phyloP scores from a whole-genome alignment of 495 filamentous ascomycete species.

The Talaromyces liani region DNA sequence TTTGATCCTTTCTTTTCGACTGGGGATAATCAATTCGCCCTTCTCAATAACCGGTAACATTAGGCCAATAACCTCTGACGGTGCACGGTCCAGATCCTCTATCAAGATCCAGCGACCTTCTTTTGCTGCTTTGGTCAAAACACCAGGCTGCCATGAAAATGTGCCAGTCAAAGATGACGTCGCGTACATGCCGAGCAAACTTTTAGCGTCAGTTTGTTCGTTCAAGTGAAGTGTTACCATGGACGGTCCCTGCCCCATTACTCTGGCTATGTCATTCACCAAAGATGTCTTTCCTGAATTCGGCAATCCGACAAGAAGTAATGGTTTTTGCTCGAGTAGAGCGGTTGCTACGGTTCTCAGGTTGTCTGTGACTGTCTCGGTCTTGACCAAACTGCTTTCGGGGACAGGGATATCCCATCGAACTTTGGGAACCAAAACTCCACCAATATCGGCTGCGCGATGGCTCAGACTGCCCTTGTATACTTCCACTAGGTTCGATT shows the following conservation, averaged over 20 bases:
- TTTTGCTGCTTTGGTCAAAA: conserved; percentile 83
- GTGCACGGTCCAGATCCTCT: conserved; percentile 92
- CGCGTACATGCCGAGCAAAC: conserved; percentile 88
- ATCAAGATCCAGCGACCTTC: conserved; percentile 96
- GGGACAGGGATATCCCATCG: conserved; percentile 36
- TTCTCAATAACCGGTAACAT: conserved; percentile 86
- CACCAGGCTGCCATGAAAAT: conserved; percentile 88
- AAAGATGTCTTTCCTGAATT: conserved; percentile 87
- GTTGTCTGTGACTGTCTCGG: conserved; percentile 63
- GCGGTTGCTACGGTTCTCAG: conserved; percentile 57
- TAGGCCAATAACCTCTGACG: conserved; percentile 88
- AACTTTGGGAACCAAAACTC: conserved; percentile 60
- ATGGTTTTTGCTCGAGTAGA: conserved; percentile 56
- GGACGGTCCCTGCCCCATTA: conserved; percentile 60
- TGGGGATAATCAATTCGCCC: conserved; percentile 78
- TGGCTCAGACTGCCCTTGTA: conserved; percentile 38
- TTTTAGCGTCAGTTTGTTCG: conserved; percentile 94
- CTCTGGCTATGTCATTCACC: conserved; percentile 73
- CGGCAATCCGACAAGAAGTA: conserved; percentile 75
- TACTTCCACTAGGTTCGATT: conserved; percentile 16
- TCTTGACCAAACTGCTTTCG: conserved; percentile 57
- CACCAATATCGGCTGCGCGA: conserved; percentile 47
- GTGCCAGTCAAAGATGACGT: conserved; percentile 76
- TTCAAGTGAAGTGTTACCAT: conserved; percentile 93
- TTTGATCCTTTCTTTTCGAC: conserved; percentile 74